Conservation (phyloP, 177 flowering plant species). For the Vitis hybrid region DNA sequence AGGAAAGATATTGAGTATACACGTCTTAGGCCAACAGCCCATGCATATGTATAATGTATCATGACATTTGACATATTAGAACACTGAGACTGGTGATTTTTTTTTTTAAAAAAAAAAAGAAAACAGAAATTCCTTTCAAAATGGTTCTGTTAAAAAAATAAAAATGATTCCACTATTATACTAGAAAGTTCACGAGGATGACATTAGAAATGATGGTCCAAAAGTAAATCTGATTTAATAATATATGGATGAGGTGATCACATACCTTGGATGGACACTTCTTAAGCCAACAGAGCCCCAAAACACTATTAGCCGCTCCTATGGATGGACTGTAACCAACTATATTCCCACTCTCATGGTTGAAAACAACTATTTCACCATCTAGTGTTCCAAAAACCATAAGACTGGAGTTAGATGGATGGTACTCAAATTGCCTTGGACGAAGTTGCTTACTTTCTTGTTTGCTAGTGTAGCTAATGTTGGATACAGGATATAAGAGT, state of each 20-base stretch:
- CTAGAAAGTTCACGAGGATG: not conserved
- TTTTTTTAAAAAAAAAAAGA: too few relatives aligned
- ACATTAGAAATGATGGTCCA: too few relatives aligned
- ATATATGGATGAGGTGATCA: not conserved
- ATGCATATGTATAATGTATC: not conserved
- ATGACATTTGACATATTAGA: not conserved
- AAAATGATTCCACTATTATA: not conserved
- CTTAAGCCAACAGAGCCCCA: constrained; percentile 92
- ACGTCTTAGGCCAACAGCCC: not conserved
- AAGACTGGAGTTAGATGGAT: constrained; percentile 64
- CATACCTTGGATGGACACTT: constrained; percentile 79
- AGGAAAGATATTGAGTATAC: not conserved
- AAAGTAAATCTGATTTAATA: not conserved
- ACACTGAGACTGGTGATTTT: not conserved
- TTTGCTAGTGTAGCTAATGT: constrained; percentile 23
- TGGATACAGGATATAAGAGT: constrained; percentile 46
- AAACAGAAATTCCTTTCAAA: not conserved
- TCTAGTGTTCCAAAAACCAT: constrained; percentile 93
- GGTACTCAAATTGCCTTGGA: constrained; percentile 93
- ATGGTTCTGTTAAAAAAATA: not conserved
- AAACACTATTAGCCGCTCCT: constrained; percentile 55
- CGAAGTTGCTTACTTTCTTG: constrained; percentile 50
- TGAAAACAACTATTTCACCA: constrained; percentile 79
- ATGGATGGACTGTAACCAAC: constrained; percentile 54
- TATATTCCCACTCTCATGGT: constrained; percentile 72